phyloP scores from a whole-genome alignment of 306 rosid genomes.

The Pterocarpus santalinus region DNA sequence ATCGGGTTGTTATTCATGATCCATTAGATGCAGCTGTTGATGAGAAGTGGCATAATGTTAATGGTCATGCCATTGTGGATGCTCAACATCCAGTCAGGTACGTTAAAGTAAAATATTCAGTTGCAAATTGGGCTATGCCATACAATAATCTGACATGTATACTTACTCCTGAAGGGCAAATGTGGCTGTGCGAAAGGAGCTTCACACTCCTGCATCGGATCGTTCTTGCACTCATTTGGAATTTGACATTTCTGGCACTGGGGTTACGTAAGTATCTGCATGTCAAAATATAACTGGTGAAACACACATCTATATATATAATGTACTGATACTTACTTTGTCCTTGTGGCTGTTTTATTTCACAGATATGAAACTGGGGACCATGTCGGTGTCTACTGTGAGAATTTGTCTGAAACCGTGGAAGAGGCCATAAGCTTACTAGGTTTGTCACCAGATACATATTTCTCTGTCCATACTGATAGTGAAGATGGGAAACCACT shows the following conservation, averaged over 20 bases:
- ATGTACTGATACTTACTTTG: conserved; percentile 32
- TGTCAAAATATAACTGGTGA: conserved; percentile 25
- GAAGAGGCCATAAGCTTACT: conserved; percentile 76
- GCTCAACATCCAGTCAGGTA: conserved; percentile 99
- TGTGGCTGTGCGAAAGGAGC: conserved; percentile 94
- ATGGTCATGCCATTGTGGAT: conserved; percentile 84
- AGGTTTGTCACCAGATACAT: conserved; percentile 79
- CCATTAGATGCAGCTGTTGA: conserved; percentile 61
- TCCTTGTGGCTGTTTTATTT: conserved; percentile 34
- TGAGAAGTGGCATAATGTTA: conserved; percentile 72
- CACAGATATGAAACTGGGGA: conserved; percentile 98
- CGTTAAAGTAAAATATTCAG: conserved; percentile 3
- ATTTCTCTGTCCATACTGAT: conserved; percentile 85
- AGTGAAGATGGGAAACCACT: conserved; percentile 87
- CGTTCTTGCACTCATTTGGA: conserved; percentile 98
- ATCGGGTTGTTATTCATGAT: conserved; percentile 76
- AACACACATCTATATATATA: background rate
- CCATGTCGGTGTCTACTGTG: conserved; percentile 97
- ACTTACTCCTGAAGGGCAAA: conserved; percentile 75
- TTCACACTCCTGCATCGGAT: conserved; percentile 84
- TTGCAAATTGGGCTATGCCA: conserved; percentile 19
- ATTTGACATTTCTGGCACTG: conserved; percentile 85
- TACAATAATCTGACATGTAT: conserved; percentile 48
- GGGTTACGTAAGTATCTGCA: conserved; percentile 69
- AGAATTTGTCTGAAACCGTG: conserved; percentile 83